phyloP scores from a whole-genome alignment of 306 rosid genomes.

The Cicer judaicum region DNA sequence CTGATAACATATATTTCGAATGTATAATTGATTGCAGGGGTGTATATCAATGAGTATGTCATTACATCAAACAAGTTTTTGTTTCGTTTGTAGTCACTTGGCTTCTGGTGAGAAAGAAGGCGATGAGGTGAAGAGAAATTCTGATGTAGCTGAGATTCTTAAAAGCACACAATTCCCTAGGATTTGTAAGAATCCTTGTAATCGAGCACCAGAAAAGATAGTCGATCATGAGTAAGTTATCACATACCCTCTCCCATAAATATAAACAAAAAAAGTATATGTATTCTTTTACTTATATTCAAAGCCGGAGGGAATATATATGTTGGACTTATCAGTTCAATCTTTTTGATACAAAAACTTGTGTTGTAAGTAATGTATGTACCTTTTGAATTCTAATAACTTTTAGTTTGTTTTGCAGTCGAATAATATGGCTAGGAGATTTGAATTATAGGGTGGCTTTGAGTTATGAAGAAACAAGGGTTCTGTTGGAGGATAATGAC shows the following conservation, averaged over 20 bases:
- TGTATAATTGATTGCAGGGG: constrained; percentile 65
- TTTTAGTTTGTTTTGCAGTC: constrained; percentile 52
- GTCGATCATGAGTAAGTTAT: constrained; percentile 77
- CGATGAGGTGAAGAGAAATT: constrained; percentile 80
- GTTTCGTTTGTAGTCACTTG: constrained; percentile 94
- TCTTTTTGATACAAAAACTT: too few species aligned
- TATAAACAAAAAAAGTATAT: too few species aligned
- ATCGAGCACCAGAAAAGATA: constrained; percentile 73
- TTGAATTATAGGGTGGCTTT: constrained; percentile 84
- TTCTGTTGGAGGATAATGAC: constrained; percentile 72
- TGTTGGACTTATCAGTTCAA: too few species aligned
- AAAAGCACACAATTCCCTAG: constrained; percentile 74
- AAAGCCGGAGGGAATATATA: neutral
- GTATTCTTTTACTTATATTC: too few species aligned
- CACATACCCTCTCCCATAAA: neutral
- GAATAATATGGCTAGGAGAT: constrained; percentile 93
- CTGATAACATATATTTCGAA: neutral
- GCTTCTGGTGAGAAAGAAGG: constrained; percentile 99
- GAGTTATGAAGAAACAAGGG: constrained; percentile 82
- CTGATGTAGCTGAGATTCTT: constrained; percentile 84
- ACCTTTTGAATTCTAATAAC: constrained; percentile 26
- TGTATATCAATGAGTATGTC: constrained; percentile 95
- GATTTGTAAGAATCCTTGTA: constrained; percentile 70
- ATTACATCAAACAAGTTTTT: constrained; percentile 86
- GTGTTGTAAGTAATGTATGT: neutral